These are phyloP conservation scores for Xylaria flabelliformis DNA, from an alignment of 495 filamentous ascomycete genomes.

Conservation along the genomic window DNA sequence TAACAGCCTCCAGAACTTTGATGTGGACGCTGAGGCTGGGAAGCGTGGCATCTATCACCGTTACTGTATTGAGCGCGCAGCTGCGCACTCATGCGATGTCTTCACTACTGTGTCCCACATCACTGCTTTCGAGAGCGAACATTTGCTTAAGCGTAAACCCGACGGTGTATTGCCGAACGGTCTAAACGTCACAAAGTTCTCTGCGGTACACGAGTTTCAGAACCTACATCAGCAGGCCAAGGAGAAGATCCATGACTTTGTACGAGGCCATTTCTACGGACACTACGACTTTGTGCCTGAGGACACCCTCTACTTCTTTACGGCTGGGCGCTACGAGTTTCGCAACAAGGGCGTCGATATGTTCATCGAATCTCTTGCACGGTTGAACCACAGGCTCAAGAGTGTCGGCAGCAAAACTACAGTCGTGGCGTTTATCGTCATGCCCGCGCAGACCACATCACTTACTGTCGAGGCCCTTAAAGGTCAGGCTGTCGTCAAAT, in stretches of 20 bases:
- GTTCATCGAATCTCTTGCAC: constrained; percentile 96
- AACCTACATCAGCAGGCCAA: constrained; percentile 96
- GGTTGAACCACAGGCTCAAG: constrained; percentile 93
- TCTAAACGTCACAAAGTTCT: constrained; percentile 98
- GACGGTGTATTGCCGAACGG: constrained; percentile 97
- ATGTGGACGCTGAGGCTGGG: constrained; percentile 94
- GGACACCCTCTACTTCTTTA: constrained; percentile 98
- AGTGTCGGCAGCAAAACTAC: constrained; percentile 84
- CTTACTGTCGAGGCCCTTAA: constrained; percentile 95
- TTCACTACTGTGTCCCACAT: constrained; percentile 99
- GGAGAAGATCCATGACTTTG: constrained; percentile 97
- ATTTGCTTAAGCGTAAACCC: constrained; percentile 95
- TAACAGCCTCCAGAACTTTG: constrained; percentile 97
- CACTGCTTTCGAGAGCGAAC: constrained; percentile 96
- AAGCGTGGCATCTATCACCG: constrained; percentile 98
- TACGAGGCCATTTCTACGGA: constrained; percentile 97
- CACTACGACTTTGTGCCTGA: constrained; percentile 97
- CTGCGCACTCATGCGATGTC: constrained; percentile 89
- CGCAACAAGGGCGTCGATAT: constrained; percentile 98
- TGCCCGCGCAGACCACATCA: constrained; percentile 97
- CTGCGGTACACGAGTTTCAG: constrained; percentile 98
- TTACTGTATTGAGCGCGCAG: constrained; percentile 96
- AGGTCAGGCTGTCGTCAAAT: constrained; percentile 97
- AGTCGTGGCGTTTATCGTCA: constrained; percentile 98
- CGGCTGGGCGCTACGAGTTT: constrained; percentile 95